Percentiles rank a stretch among this genome's conserved stretches.
phyloP scores from a whole-genome alignment of 2,329 filamentous ascomycete species.

The Grosmannia penicillata region DNA sequence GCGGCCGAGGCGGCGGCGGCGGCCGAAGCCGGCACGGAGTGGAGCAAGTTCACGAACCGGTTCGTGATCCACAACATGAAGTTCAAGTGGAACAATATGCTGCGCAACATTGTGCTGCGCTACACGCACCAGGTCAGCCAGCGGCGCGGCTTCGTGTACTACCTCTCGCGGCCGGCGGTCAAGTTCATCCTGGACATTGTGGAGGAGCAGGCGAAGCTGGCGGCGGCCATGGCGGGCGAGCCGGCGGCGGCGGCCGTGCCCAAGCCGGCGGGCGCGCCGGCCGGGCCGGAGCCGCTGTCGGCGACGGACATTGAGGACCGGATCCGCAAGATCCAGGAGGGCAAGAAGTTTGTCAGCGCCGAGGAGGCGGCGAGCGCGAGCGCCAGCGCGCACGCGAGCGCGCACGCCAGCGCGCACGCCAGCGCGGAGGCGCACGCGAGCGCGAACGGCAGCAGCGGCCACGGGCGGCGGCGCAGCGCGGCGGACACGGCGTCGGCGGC shows the following conservation, averaged over 20 bases:
- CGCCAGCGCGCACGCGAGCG: constrained; percentile 14
- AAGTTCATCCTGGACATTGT: constrained; percentile 98
- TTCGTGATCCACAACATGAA: constrained; percentile 98
- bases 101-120: constrained; percentile 89
- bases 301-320: constrained; percentile 61
- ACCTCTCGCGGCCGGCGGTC: constrained; percentile 85
- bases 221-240: constrained; percentile 14
- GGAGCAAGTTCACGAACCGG: constrained; percentile 92
- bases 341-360: constrained; percentile 65
- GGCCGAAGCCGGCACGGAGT: constrained; percentile 62
- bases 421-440: no score
- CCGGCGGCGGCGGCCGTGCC: not conserved
- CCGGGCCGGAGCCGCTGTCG: constrained; percentile 23
- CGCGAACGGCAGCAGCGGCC: constrained; percentile 1
- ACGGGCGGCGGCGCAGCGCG: constrained; percentile 18
- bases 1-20: not conserved
- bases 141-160: constrained; percentile 90
- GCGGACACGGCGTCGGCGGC: constrained; percentile 1
- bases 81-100: constrained; percentile 93
- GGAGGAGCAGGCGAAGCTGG: constrained; percentile 71
- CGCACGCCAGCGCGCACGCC: not conserved
- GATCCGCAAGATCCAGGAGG: constrained; percentile 74
- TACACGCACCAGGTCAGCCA: constrained; percentile 98
- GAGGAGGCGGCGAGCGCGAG: constrained; percentile 25
- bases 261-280: not conserved